A percentile compares a stretch with the other conserved stretches of the same genome.
These are phyloP conservation scores for Macrolepiota fuliginosa DNA, from an alignment of 768 basidiomycete species.

Conservation along the genomic window DNA sequence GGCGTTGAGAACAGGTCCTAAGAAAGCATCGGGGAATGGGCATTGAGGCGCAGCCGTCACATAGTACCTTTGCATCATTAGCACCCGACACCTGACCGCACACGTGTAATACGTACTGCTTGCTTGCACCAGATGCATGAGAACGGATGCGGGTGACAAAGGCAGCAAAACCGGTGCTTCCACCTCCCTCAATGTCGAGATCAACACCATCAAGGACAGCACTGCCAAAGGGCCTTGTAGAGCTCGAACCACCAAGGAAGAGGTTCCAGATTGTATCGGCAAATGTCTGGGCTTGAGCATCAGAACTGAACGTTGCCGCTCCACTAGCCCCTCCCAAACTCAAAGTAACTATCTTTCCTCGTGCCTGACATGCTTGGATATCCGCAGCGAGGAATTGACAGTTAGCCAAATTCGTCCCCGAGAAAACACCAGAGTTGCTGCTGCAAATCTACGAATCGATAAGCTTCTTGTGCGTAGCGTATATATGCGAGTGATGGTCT, in stretches of 20 bases:
- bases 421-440: slow-evolving; percentile 39
- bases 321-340: slow-evolving; percentile 55
- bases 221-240: slow-evolving; percentile 58
- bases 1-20: slow-evolving; percentile 51
- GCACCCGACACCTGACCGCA: neutral
- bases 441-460: slow-evolving; percentile 45
- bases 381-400: slow-evolving; percentile 54
- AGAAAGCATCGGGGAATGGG: slow-evolving; percentile 58
- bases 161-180: slow-evolving; percentile 39
- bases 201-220: slow-evolving; percentile 66
- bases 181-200: slow-evolving; percentile 64
- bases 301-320: slow-evolving; percentile 46
- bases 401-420: slow-evolving; percentile 55
- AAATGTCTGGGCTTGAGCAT: slow-evolving; percentile 48
- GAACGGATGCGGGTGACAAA: slow-evolving; percentile 46
- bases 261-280: slow-evolving; percentile 63
- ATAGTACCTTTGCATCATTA: slow-evolving; percentile 40
- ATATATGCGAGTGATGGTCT: neutral
- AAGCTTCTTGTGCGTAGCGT: neutral
- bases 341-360: slow-evolving; percentile 49
- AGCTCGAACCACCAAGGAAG: slow-evolving; percentile 62
- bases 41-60: slow-evolving; percentile 56
- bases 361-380: slow-evolving; percentile 57
- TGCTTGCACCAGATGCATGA: slow-evolving; percentile 43
- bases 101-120: slow-evolving; percentile 32